phyloP scores from a whole-genome alignment of 2,329 filamentous ascomycete species.

The Fusarium sp. region DNA sequence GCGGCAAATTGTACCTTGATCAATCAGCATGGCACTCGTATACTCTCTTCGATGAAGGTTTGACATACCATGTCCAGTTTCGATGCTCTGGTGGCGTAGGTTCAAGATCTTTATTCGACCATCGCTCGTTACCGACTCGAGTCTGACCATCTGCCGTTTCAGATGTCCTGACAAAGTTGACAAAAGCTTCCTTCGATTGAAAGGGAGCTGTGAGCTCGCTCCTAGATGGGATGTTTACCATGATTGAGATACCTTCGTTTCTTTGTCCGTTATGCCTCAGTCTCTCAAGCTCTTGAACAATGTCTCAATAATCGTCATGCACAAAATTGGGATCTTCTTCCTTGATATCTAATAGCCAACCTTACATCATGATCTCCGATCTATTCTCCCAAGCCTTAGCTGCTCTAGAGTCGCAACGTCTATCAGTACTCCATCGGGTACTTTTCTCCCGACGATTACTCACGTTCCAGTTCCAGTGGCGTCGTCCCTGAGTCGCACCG shows the following conservation, averaged over 20 bases:
- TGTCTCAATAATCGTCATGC: not conserved
- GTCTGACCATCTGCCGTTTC: not conserved
- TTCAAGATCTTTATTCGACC: not conserved
- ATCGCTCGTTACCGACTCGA: not conserved
- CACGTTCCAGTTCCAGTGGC: not conserved
- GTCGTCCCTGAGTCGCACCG: not conserved
- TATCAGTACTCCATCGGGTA: not conserved
- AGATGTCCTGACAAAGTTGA: not conserved
- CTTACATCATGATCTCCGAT: not conserved
- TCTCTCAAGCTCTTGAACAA: not conserved
- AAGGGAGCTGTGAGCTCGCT: not conserved
- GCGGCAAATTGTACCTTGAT: rapidly evolving
- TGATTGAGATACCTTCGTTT: not conserved
- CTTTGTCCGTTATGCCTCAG: not conserved
- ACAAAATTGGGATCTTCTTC: not conserved
- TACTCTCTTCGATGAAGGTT: rapidly evolving
- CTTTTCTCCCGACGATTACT: not conserved
- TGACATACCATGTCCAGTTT: not conserved
- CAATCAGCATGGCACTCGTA: not conserved
- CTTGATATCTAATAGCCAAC: not conserved
- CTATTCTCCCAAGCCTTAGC: not conserved
- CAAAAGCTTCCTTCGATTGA: not conserved
- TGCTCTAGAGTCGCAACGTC: not conserved
- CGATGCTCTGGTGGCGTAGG: not conserved
- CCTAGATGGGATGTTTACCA: not conserved